Evolutionary conservation across 2,329 filamentous ascomycete species (phyloP).

Genomic region (Colletotrichum euphorbiae): DNA sequence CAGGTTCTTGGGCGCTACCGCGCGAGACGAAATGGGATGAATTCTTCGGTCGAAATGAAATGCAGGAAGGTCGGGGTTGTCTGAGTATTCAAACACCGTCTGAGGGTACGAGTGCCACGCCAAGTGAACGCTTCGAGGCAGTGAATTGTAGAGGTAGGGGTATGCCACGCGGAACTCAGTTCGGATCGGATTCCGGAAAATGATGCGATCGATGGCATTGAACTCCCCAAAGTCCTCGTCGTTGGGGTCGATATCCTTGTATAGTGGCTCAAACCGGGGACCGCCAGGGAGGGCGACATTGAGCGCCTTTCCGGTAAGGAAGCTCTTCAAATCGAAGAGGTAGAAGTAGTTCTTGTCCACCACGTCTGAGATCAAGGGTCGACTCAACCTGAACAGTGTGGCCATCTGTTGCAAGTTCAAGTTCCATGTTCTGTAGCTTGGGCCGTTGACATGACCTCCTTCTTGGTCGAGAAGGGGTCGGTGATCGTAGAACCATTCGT

Average conservation of each 20-base stretch:
- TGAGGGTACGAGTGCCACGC: conserved; percentile 96
- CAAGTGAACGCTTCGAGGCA: conserved; percentile 92
- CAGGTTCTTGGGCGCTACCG: conserved; percentile 94
- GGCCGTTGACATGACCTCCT: conserved; percentile 85
- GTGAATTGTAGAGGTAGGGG: conserved; percentile 94
- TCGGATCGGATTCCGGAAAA: conserved; percentile 93
- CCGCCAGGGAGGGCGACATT: conserved; percentile 99
- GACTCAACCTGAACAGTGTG: conserved; percentile 89
- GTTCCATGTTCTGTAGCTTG: conserved; percentile 98
- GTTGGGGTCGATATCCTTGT: conserved; percentile 98
- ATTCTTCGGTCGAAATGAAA: conserved; percentile 99
- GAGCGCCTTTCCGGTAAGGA: conserved; percentile 94
- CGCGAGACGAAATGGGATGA: conserved; percentile 95
- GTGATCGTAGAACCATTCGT: conserved; percentile 98
- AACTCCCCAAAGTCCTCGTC: conserved; percentile 99
- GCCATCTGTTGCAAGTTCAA: conserved; percentile 95
- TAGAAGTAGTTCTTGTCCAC: conserved; percentile 98
- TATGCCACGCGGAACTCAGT: conserved; percentile 97
- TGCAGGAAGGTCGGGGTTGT: conserved; percentile 89
- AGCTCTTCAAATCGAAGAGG: conserved; percentile 94
- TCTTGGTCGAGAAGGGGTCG: conserved; percentile 86
- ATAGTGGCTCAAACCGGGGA: conserved; percentile 94
- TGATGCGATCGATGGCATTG: conserved; percentile 99
- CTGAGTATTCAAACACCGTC: conserved; percentile 87
- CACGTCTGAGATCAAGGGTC: conserved; percentile 89